A percentile compares a stretch with the other conserved stretches of the same genome.
Conservation (phyloP, 345 rosid genomes). For the Noccaea caerulescens region DNA sequence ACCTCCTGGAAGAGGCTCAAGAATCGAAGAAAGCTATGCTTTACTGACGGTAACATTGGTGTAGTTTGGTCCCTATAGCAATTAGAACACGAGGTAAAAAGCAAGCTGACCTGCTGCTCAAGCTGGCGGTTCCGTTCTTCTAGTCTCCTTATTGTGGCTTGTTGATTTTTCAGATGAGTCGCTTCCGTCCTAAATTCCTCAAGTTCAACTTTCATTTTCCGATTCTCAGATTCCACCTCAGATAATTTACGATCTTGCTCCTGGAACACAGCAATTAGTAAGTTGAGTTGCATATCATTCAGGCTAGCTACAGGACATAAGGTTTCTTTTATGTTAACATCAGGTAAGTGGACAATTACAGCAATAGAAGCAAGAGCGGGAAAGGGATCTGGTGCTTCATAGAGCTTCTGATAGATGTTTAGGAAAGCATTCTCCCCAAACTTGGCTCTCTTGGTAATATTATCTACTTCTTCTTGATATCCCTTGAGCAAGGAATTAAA, state of each 20-base stretch:
- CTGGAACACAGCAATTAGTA: conserved; percentile 49
- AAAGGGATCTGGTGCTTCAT: conserved; percentile 99
- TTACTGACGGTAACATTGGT: conserved; percentile 18
- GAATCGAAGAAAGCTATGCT: conserved; percentile 8
- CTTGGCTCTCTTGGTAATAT: conserved; percentile 97
- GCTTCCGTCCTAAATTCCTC: conserved; percentile 97
- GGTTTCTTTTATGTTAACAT: neutral
- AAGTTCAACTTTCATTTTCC: conserved; percentile 97
- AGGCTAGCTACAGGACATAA: conserved; percentile 6
- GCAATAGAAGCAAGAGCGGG: conserved; percentile 91
- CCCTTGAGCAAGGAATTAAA: conserved; percentile 93
- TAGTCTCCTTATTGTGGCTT: conserved; percentile 96
- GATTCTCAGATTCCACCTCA: conserved; percentile 88
- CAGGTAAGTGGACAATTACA: conserved; percentile 58
- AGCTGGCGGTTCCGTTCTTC: conserved; percentile 97
- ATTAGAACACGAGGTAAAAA: conserved; percentile 12
- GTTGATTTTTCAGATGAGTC: conserved; percentile 94
- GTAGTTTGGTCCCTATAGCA: conserved; percentile 19
- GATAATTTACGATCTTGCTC: conserved; percentile 89
- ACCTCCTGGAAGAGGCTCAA: conserved; percentile 9
- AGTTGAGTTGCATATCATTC: conserved; percentile 8
- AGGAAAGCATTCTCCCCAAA: conserved; percentile 97
- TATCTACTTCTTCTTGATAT: conserved; percentile 99
- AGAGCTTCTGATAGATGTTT: conserved; percentile 93
- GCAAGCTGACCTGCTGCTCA: conserved; percentile 83